These are phyloP conservation scores for Pythium brachiatum DNA, from an alignment of 352 stramenopile species.

Conservation along the genomic window DNA sequence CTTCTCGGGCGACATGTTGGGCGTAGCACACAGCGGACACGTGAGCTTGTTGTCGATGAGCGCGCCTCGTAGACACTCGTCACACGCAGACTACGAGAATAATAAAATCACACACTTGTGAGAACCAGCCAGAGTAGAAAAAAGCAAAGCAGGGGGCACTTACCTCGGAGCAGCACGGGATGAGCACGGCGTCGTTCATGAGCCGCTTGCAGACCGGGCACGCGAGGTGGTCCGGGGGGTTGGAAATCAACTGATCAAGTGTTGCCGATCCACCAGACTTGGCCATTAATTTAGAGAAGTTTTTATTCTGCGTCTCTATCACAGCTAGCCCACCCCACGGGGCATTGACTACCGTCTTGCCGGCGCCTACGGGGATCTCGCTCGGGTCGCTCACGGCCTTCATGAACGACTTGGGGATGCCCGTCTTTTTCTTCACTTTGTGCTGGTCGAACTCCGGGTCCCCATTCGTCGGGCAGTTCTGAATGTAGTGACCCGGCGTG, in stretches of 20 bases:
- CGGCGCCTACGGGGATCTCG: slow-evolving; percentile 76
- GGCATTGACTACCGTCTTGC: slow-evolving; percentile 87
- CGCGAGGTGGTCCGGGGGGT: slow-evolving; percentile 86
- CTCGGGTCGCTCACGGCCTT: slow-evolving; percentile 84
- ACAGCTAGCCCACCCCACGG: slow-evolving; percentile 85
- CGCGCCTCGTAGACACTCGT: slow-evolving; percentile 75
- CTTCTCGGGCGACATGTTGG: slow-evolving; percentile 85
- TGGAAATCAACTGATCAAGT: slow-evolving; percentile 89
- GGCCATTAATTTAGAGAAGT: slow-evolving; percentile 91
- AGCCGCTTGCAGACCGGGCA: slow-evolving; percentile 86
- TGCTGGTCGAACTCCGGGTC: slow-evolving; percentile 87
- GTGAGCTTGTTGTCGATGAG: slow-evolving; percentile 81
- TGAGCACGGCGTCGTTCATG: slow-evolving; percentile 86
- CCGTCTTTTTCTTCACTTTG: slow-evolving; percentile 86
- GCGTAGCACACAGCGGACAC: slow-evolving; percentile 72
- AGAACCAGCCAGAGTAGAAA: neutral
- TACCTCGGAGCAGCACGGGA: slow-evolving; percentile 89
- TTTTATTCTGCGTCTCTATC: slow-evolving; percentile 90
- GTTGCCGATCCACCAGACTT: slow-evolving; percentile 85
- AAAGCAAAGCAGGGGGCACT: slow-evolving; percentile 22
- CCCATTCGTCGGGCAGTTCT: slow-evolving; percentile 87
- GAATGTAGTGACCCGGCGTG: slow-evolving; percentile 83
- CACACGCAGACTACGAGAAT: slow-evolving; percentile 61
- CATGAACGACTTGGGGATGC: slow-evolving; percentile 89
- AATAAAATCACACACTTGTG: neutral